These are phyloP conservation scores for Mycena sanguinolenta DNA, from an alignment of 768 basidiomycete genomes.

Conservation along the genomic window DNA sequence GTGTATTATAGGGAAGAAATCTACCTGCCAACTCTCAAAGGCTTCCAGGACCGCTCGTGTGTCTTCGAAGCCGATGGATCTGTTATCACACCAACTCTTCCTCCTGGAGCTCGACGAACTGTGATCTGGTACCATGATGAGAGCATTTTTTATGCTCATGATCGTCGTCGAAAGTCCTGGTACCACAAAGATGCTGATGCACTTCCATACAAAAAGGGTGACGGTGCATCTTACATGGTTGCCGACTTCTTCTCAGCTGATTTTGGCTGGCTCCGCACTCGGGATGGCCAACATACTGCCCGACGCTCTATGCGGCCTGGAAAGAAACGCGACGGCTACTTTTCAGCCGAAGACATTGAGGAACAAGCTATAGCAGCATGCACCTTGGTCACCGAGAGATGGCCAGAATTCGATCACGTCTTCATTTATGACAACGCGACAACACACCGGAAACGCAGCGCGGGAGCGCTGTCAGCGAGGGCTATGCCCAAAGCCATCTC, in stretches of 20 bases:
- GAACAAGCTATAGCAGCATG: slow-evolving; percentile 35
- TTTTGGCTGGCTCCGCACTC: slow-evolving; percentile 6
- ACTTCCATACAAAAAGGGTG: neutral
- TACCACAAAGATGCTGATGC: neutral
- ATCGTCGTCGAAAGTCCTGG: neutral
- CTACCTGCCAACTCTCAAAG: too few species aligned
- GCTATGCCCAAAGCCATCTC: slow-evolving; percentile 39
- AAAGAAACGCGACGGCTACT: slow-evolving; percentile 42
- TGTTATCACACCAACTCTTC: too few species aligned
- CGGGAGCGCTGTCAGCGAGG: slow-evolving; percentile 38
- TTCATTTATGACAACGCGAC: too few species aligned
- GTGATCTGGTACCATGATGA: too few species aligned
- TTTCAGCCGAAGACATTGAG: slow-evolving; percentile 33
- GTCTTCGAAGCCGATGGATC: too few species aligned
- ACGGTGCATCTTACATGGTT: neutral
- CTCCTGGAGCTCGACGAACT: too few species aligned
- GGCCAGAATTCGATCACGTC: slow-evolving; percentile 35
- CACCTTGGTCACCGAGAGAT: slow-evolving; percentile 41
- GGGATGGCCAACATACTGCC: neutral
- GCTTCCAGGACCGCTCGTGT: too few species aligned
- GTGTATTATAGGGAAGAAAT: too few species aligned
- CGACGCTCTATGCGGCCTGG: slow-evolving; percentile 41
- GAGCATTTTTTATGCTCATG: too few species aligned
- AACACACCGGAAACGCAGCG: slow-evolving; percentile 35
- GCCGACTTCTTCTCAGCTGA: neutral